phyloP scores from a whole-genome alignment of 305 asterid genomes.

The Andrographis paniculata region DNA sequence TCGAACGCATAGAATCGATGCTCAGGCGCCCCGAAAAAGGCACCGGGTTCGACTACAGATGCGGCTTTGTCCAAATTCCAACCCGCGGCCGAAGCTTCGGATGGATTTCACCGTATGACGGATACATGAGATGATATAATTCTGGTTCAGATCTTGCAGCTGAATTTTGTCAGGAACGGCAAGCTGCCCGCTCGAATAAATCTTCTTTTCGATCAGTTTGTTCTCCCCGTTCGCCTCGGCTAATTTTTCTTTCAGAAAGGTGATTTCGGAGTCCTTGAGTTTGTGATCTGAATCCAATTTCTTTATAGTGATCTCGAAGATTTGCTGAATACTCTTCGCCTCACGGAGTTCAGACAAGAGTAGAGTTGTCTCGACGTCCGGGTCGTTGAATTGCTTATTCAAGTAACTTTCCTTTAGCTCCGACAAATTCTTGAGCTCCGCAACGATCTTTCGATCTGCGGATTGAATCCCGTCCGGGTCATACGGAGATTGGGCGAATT shows the following conservation, averaged over 20 bases:
- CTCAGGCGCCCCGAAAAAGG: constrained; percentile 70
- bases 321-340: constrained; percentile 85
- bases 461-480: constrained; percentile 96
- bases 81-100: constrained; percentile 87
- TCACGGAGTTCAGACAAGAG: constrained; percentile 96
- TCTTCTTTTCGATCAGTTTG: constrained; percentile 83
- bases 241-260: constrained; percentile 90
- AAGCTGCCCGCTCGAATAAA: no score
- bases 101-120: constrained; percentile 71
- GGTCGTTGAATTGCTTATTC: constrained; percentile 90
- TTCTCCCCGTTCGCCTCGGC: constrained; percentile 80
- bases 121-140: constrained; percentile 40
- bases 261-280: constrained; percentile 66
- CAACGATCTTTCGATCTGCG: constrained; percentile 89
- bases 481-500: constrained; percentile 91
- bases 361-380: constrained; percentile 85
- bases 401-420: constrained; percentile 92
- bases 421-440: constrained; percentile 83
- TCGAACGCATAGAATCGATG: constrained; percentile 82
- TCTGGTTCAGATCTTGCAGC: constrained; percentile 54
- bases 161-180: constrained; percentile 64
- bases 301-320: constrained; percentile 94
- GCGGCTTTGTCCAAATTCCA: constrained; percentile 99
- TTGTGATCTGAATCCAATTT: constrained; percentile 93
- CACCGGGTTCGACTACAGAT: constrained; percentile 65